Conservation (phyloP, 1,284 basidiomycete species). For the Chalciporus sp. region DNA sequence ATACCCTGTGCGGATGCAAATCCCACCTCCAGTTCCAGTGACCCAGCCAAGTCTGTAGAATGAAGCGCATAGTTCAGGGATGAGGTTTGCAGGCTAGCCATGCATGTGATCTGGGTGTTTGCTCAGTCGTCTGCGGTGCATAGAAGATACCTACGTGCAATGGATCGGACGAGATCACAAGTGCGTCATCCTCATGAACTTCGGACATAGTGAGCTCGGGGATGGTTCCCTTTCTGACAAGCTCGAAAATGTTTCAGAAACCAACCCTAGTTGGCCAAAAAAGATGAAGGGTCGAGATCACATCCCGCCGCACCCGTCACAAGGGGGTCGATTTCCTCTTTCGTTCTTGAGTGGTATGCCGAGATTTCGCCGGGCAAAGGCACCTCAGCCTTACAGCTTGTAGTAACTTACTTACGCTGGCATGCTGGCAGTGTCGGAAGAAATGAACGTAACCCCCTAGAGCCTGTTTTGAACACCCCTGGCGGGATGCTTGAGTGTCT, state of each 20-base stretch:
- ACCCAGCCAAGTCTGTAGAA: constrained; percentile 69
- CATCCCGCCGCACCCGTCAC: background rate
- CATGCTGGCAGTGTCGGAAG: too few relatives aligned
- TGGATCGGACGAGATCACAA: constrained; percentile 42
- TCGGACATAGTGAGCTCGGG: constrained; percentile 17
- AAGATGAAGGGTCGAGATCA: background rate
- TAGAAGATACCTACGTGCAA: constrained; percentile 44
- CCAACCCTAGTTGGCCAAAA: too few relatives aligned
- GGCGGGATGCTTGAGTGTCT: too few relatives aligned
- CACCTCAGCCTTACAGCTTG: too few relatives aligned
- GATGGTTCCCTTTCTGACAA: background rate
- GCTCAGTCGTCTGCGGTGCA: background rate
- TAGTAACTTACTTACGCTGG: too few relatives aligned
- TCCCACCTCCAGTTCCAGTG: constrained; percentile 64
- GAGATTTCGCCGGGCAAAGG: too few relatives aligned
- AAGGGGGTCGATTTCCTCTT: background rate
- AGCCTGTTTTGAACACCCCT: too few relatives aligned
- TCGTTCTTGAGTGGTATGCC: too few relatives aligned
- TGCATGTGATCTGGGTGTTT: constrained; percentile 3
- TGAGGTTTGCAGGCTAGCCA: constrained; percentile 77
- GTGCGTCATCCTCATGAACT: constrained; percentile 17
- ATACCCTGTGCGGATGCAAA: constrained; percentile 72
- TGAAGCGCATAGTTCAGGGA: constrained; percentile 70
- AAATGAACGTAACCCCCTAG: too few relatives aligned
- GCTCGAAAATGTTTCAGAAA: too few relatives aligned